phyloP scores from a whole-genome alignment of 768 basidiomycete species.

The Suillus hirtellus region DNA sequence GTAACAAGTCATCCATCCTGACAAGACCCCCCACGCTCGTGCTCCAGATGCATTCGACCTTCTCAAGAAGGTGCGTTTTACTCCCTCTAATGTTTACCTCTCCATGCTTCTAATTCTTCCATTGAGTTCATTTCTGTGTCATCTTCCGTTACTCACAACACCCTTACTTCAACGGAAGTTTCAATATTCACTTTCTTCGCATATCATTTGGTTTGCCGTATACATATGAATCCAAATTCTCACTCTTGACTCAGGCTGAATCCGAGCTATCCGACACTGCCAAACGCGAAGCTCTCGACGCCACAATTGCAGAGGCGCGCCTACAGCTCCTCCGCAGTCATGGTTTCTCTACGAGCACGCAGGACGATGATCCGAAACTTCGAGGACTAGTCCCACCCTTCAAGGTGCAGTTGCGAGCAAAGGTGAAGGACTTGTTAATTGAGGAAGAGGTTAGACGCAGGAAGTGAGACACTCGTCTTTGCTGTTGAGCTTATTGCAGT shows the following conservation, averaged over 20 bases:
- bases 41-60: conserved; percentile 93
- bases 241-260: conserved; percentile 63
- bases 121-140: not conserved
- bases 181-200: not conserved
- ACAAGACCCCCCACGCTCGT: conserved; percentile 87
- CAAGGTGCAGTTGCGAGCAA: conserved; percentile 62
- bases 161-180: not conserved
- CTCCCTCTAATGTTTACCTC: not conserved
- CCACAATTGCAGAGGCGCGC: conserved; percentile 76
- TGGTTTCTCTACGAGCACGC: conserved; percentile 58
- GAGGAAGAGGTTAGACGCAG: conserved; percentile 86
- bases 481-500: conserved; percentile 4
- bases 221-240: not conserved
- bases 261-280: conserved; percentile 77
- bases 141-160: not conserved
- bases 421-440: conserved; percentile 83
- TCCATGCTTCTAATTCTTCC: not conserved
- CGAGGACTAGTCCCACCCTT: conserved; percentile 54
- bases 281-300: conserved; percentile 81
- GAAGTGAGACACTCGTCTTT: conserved; percentile 52
- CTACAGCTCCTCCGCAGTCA: conserved; percentile 61
- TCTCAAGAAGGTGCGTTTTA: conserved; percentile 77
- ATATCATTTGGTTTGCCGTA: not conserved
- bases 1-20: conserved; percentile 90
- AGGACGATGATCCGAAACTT: conserved; percentile 52